Base-by-base conservation (phyloP, 176 grass and related monocot genomes). In the Metroxylon sagu region DNA sequence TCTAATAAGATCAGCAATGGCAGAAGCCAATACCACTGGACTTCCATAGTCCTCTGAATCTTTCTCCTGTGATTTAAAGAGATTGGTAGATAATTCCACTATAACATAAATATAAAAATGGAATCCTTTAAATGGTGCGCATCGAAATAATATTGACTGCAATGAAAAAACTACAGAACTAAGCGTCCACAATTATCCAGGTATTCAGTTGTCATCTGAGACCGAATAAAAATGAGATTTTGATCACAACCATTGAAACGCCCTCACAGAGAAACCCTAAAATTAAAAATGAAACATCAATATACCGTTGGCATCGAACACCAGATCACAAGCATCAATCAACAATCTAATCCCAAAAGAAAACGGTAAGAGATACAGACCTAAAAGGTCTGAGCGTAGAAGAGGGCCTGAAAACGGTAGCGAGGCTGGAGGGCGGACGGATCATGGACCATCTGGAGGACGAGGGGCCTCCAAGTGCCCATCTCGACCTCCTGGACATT, bases 401-500 rank as follows among this genome's bases (percentile, higher is more conserved):
- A 39, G 35, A 39, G 35, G 7, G 92, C 94, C 85, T 93, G 88
- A 80, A 99, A 99, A 48, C 85, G 85, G 56, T 88, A 93, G 2
- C 85, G 74, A 28, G 94, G 94, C n/a, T 99, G 85, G 64, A 89
- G 85, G 59, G 94, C 82, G 30, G 88, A 71, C 14, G 79, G 79
- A 65, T 99, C 82, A 70, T 93, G 85, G 43, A 93, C 85, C 94
- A 99, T 99, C 79, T 86, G 94, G 64, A 99, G 94, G 10, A 99
- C 79, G 52, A 99, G 94, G 59, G 94, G 94, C 61, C 85, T 71
- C 54, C 85, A 78, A 25, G 94, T 99, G 26, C 94, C 88, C 94
- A 93, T 99, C 82, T 99, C 94, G 18, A 99, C 94, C 79, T 99
- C 88, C n/a, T 82, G 71, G 69, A 93, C 82, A 69, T 99, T 99